phyloP scores from a whole-genome alignment of 2,329 filamentous ascomycete genomes.

The Epichloe scottii region DNA sequence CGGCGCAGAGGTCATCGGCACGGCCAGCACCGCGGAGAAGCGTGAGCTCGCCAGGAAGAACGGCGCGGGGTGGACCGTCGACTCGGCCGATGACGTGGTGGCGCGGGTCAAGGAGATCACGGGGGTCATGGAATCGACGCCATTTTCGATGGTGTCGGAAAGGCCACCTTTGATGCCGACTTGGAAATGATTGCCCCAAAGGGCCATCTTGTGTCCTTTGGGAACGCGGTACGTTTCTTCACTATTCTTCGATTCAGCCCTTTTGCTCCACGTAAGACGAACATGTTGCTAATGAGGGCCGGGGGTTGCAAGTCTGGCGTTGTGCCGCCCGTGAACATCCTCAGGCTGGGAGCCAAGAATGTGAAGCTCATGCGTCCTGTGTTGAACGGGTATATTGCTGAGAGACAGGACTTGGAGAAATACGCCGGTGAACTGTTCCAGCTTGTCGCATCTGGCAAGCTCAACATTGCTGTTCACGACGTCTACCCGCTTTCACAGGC shows the following conservation, averaged over 20 bases:
- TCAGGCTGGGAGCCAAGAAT: constrained; percentile 59
- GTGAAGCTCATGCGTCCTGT: constrained; percentile 63
- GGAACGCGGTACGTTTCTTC: constrained; percentile 53
- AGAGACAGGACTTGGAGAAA: constrained; percentile 55
- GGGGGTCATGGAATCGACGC: constrained; percentile 58
- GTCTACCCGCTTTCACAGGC: constrained; percentile 65
- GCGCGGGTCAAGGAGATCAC: constrained; percentile 56
- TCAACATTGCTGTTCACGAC: constrained; percentile 64
- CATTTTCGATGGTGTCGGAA: constrained; percentile 79
- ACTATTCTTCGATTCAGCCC: too few relatives aligned
- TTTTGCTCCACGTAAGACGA: too few relatives aligned
- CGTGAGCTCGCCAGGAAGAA: constrained; percentile 53
- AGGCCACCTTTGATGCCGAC: constrained; percentile 69
- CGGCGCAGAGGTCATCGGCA: constrained; percentile 69
- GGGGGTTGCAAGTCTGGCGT: constrained; percentile 41
- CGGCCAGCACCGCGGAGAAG: constrained; percentile 63
- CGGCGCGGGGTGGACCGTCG: constrained; percentile 61
- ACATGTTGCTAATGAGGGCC: too few relatives aligned
- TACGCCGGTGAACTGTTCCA: constrained; percentile 64
- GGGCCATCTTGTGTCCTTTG: constrained; percentile 66
- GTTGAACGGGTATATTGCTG: constrained; percentile 57
- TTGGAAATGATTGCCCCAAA: constrained; percentile 64
- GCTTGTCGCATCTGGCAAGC: constrained; percentile 53
- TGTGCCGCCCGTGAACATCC: constrained; percentile 52
- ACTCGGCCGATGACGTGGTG: constrained; percentile 51